Percentiles rank a stretch among this genome's conserved stretches.
Conservation (phyloP, 306 rosid species). For the Arachis stenosperma region DNA sequence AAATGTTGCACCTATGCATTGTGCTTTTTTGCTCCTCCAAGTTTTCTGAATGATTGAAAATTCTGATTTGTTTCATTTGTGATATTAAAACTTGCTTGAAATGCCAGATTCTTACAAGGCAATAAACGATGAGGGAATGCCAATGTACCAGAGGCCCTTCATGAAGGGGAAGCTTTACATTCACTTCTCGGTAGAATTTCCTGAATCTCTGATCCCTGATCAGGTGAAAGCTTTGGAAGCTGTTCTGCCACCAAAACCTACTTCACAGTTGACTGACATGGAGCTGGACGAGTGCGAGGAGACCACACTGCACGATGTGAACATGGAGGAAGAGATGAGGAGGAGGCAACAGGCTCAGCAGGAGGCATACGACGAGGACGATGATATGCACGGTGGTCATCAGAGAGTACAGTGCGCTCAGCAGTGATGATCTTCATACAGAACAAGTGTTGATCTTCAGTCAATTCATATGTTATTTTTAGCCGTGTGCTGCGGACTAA, state of each 20-base stretch:
- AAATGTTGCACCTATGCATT: not conserved
- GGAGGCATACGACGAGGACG: conserved; percentile 85
- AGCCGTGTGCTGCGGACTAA: conserved; percentile 15
- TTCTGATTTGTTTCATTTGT: not conserved
- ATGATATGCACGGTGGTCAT: conserved; percentile 78
- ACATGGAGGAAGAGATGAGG: conserved; percentile 78
- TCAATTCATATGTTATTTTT: not conserved
- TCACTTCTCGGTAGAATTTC: conserved; percentile 84
- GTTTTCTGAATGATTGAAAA: not conserved
- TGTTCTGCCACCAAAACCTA: conserved; percentile 60
- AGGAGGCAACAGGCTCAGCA: conserved; percentile 70
- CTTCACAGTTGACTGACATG: conserved; percentile 70
- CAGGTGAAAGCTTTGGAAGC: conserved; percentile 61
- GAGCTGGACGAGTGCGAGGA: conserved; percentile 94
- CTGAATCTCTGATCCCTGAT: conserved; percentile 62
- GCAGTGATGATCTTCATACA: conserved; percentile 46
- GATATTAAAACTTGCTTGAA: not conserved
- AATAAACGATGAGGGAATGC: conserved; percentile 90
- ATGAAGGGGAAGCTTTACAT: conserved; percentile 89
- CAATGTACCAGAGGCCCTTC: conserved; percentile 80
- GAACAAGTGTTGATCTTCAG: conserved; percentile 1
- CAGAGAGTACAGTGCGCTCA: conserved; percentile 96
- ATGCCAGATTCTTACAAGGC: conserved; percentile 61
- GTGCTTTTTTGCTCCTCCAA: not conserved
- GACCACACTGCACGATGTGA: conserved; percentile 80